Conservation (phyloP, 2,329 filamentous ascomycete species). For the Microsporum ferrugineum region DNA sequence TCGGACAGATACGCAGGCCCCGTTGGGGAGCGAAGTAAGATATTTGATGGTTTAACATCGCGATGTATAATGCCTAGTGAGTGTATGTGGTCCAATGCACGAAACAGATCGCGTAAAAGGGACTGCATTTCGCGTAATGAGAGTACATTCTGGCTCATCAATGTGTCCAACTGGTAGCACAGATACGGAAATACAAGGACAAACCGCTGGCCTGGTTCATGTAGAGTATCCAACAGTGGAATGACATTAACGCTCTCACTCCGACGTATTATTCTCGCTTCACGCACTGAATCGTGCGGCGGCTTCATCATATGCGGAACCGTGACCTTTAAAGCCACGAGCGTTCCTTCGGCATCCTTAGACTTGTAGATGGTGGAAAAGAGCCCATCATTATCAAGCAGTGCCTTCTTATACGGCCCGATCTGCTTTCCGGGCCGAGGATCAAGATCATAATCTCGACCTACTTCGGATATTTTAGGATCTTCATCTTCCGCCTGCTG, state of each 20-base stretch:
- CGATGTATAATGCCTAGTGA: slow-evolving; percentile 70
- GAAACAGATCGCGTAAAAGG: slow-evolving; percentile 57
- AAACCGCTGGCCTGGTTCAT: slow-evolving; percentile 56
- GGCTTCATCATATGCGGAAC: slow-evolving; percentile 58
- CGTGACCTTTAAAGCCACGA: slow-evolving; percentile 76
- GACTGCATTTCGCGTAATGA: slow-evolving; percentile 31
- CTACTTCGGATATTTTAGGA: slow-evolving; percentile 17
- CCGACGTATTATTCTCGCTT: slow-evolving; percentile 59
- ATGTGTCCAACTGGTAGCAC: slow-evolving; percentile 56
- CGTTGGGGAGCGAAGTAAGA: slow-evolving; percentile 56
- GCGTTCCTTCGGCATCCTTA: slow-evolving; percentile 29
- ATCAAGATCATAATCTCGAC: slow-evolving; percentile 17
- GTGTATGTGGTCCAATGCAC: slow-evolving; percentile 62
- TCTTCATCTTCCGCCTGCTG: slow-evolving; percentile 13
- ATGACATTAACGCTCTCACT: slow-evolving; percentile 37
- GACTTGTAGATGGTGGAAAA: slow-evolving; percentile 76
- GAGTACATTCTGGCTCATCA: slow-evolving; percentile 39
- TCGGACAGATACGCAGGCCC: slow-evolving; percentile 74
- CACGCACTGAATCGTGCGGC: slow-evolving; percentile 72
- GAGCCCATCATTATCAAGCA: slow-evolving; percentile 53
- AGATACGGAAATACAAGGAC: slow-evolving; percentile 80
- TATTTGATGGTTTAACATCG: slow-evolving; percentile 86
- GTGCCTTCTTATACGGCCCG: slow-evolving; percentile 46
- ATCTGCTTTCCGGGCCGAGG: slow-evolving; percentile 32
- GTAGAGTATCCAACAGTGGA: slow-evolving; percentile 59